These are phyloP conservation scores for Glomus cerebriforme DNA, from an alignment of 192 early-diverging fungal genomes.

Conservation along the genomic window DNA sequence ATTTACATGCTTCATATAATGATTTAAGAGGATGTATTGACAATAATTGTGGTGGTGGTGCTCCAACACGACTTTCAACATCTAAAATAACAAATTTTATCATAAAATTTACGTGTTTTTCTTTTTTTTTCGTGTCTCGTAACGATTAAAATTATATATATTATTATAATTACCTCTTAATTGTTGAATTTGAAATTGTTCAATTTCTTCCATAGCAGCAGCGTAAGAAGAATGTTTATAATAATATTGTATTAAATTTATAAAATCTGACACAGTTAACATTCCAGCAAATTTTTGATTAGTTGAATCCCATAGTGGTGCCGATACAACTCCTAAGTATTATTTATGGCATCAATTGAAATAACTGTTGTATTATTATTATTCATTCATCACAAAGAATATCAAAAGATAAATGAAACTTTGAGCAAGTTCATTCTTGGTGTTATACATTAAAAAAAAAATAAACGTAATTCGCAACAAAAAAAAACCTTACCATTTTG, in stretches of 20 bases:
- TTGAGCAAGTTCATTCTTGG: neutral
- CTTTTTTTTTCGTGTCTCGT: too few species aligned
- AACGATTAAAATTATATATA: conserved; percentile 1
- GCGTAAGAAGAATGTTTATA: conserved; percentile 79
- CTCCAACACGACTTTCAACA: conserved; percentile 61
- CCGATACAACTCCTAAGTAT: conserved; percentile 82
- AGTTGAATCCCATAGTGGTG: conserved; percentile 86
- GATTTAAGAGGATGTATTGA: conserved; percentile 85
- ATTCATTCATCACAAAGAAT: neutral
- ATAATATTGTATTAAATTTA: conserved; percentile 92
- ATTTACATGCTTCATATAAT: conserved; percentile 81
- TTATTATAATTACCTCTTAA: conserved; percentile 55
- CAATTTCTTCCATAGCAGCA: conserved; percentile 86
- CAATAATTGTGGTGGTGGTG: conserved; percentile 64
- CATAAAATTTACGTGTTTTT: too few species aligned
- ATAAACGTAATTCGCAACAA: neutral
- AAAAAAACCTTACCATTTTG: conserved; percentile 77
- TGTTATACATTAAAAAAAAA: neutral
- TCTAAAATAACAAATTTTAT: conserved; percentile 39
- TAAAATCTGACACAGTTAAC: conserved; percentile 95
- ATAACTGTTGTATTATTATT: neutral
- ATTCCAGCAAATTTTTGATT: conserved; percentile 87
- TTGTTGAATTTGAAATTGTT: conserved; percentile 70
- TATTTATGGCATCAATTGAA: neutral
- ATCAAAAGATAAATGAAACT: neutral